Percentiles rank a stretch among this genome's conserved stretches.
Conservation (phyloP, 2,329 filamentous ascomycete species). For the Thielaviopsis punctulata region DNA sequence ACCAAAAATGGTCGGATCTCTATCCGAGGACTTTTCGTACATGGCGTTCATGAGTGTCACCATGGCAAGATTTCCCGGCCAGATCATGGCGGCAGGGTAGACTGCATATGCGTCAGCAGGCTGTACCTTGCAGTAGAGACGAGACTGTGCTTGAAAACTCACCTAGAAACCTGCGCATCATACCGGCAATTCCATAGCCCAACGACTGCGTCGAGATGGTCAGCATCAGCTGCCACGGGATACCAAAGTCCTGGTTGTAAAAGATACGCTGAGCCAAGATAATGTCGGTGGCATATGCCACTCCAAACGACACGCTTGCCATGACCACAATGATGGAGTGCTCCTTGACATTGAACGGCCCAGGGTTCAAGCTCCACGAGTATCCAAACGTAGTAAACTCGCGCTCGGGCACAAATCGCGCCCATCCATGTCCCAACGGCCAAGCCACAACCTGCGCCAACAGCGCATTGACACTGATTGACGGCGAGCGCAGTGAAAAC, state of each 20-base stretch:
- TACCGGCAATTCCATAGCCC: slow-evolving; percentile 51
- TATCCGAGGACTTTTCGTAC: slow-evolving; percentile 40
- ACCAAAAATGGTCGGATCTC: slow-evolving; percentile 37
- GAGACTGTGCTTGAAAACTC: slow-evolving; percentile 12
- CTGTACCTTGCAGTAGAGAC: not conserved
- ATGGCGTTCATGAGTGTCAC: slow-evolving; percentile 55
- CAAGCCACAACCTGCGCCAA: slow-evolving; percentile 48
- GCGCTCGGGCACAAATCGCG: slow-evolving; percentile 32
- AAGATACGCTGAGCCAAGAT: slow-evolving; percentile 54
- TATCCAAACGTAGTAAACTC: slow-evolving; percentile 35
- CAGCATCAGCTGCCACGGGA: slow-evolving; percentile 47
- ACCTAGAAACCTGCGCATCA: slow-evolving; percentile 48
- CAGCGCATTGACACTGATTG: slow-evolving; percentile 41
- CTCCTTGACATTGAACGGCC: slow-evolving; percentile 55
- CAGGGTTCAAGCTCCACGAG: slow-evolving; percentile 43
- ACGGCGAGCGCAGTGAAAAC: slow-evolving; percentile 43
- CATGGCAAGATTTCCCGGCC: slow-evolving; percentile 50
- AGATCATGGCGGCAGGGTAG: slow-evolving; percentile 56
- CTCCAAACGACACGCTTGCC: slow-evolving; percentile 53
- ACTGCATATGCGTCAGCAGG: slow-evolving; percentile 21
- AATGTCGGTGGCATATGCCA: slow-evolving; percentile 58
- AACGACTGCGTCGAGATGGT: slow-evolving; percentile 52
- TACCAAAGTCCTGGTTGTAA: slow-evolving; percentile 52
- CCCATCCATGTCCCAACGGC: slow-evolving; percentile 46
- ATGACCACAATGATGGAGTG: slow-evolving; percentile 52